Conservation (phyloP, 1,284 basidiomycete species). For the Moesziomyces sp. region DNA sequence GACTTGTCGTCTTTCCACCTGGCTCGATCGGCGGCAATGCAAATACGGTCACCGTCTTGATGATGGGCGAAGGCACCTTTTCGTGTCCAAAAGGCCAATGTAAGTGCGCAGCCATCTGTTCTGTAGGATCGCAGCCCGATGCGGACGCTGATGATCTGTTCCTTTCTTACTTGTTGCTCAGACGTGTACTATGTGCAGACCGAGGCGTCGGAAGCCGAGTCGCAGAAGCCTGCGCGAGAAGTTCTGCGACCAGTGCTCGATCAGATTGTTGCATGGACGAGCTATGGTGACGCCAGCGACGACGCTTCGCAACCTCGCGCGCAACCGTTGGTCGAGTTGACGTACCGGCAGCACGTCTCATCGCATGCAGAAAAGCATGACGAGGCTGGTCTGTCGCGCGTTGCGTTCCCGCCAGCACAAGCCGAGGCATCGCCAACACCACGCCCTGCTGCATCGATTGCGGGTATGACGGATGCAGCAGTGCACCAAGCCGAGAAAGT, state of each 20-base stretch:
- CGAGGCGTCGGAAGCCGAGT: slow-evolving; percentile 5
- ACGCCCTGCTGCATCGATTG: slow-evolving; percentile 24
- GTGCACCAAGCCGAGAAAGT: slow-evolving; percentile 25
- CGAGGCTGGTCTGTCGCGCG: slow-evolving; percentile 5
- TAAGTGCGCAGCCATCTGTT: slow-evolving; percentile 9
- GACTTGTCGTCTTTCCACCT: slow-evolving; percentile 85
- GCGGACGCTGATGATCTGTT: background rate
- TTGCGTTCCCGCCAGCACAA: slow-evolving; percentile 27
- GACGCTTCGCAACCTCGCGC: background rate
- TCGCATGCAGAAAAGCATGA: background rate
- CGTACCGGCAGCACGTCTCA: slow-evolving; percentile 22
- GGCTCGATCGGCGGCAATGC: slow-evolving; percentile 53
- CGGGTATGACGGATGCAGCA: slow-evolving; percentile 27
- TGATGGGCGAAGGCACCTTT: slow-evolving; percentile 85
- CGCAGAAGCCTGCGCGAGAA: slow-evolving; percentile 2
- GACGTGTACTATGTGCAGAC: slow-evolving; percentile 51
- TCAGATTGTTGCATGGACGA: slow-evolving; percentile 12
- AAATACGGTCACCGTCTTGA: slow-evolving; percentile 72
- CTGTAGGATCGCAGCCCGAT: background rate
- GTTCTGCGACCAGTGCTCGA: slow-evolving; percentile 26
- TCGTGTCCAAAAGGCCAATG: slow-evolving; percentile 78
- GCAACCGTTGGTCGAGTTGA: slow-evolving; percentile 27
- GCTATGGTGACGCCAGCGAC: background rate
- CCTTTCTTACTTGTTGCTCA: background rate
- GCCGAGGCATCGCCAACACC: background rate